Percentiles rank a stretch among this genome's conserved stretches.
phyloP scores from a whole-genome alignment of 2,329 filamentous ascomycete genomes.

The Alternaria atra region DNA sequence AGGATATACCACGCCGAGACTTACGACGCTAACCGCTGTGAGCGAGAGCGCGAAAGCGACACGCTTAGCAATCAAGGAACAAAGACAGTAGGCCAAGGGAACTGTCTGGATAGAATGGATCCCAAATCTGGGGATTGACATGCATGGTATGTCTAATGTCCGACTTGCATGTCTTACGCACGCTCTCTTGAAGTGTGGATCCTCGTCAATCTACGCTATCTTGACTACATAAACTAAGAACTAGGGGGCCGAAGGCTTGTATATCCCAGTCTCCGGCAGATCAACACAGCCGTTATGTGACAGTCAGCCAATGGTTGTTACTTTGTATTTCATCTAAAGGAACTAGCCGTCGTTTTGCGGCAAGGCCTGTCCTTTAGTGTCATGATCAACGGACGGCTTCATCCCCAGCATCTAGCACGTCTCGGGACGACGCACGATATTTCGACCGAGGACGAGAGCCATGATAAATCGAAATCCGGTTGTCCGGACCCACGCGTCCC shows the following conservation, averaged over 20 bases:
- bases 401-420: not conserved
- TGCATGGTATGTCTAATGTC: not conserved
- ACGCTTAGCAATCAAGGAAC: not conserved
- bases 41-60: not conserved
- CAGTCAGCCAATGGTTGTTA: not conserved
- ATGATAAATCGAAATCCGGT: not conserved
- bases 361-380: not conserved
- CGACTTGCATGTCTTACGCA: not conserved
- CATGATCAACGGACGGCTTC: not conserved
- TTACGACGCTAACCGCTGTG: not conserved
- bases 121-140: not conserved
- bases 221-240: not conserved
- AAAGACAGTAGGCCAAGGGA: not conserved
- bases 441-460: not conserved
- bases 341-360: not conserved
- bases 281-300: not conserved
- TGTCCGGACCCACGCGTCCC: not conserved
- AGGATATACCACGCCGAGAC: not conserved
- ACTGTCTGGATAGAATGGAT: not conserved
- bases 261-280: not conserved
- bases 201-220: not conserved
- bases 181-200: not conserved
- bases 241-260: not conserved
- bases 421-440: not conserved
- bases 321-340: not conserved